A percentile compares a stretch with the other conserved stretches of the same genome.
phyloP scores from a whole-genome alignment of 345 rosid species.

The Rhizophora apiculata region DNA sequence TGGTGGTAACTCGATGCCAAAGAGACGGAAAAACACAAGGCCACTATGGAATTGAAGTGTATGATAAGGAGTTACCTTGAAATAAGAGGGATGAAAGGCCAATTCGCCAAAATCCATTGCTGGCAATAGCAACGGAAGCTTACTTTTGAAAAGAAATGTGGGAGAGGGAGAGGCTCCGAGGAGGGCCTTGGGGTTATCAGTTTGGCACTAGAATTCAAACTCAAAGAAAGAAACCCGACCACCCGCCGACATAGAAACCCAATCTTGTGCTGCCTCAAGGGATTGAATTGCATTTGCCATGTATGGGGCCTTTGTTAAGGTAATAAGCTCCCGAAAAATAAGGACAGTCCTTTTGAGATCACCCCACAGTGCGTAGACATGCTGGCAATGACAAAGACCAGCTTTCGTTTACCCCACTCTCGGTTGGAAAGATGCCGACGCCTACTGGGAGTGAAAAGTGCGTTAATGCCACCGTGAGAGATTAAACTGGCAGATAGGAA shows the following conservation, averaged over 20 bases:
- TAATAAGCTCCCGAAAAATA: constrained; percentile 44
- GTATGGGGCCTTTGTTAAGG: constrained; percentile 27
- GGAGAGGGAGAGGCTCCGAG: neutral
- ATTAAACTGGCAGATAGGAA: constrained; percentile 14
- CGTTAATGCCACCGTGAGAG: constrained; percentile 6
- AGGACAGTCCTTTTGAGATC: constrained; percentile 42
- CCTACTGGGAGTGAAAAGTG: constrained; percentile 18
- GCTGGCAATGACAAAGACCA: constrained; percentile 38
- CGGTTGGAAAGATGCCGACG: constrained; percentile 48
- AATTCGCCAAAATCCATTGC: constrained; percentile 10
- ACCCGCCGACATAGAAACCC: constrained; percentile 43
- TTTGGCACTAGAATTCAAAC: too few relatives aligned
- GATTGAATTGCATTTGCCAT: constrained; percentile 9
- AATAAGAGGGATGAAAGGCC: constrained; percentile 1
- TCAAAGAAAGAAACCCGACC: constrained; percentile 22
- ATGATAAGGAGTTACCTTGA: neutral
- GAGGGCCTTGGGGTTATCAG: too few relatives aligned
- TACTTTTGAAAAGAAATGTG: constrained; percentile 7
- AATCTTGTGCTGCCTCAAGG: neutral
- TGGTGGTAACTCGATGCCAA: too few relatives aligned
- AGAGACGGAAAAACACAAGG: too few relatives aligned
- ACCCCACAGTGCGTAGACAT: constrained; percentile 40
- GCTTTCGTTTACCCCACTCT: constrained; percentile 34
- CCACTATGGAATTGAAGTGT: too few relatives aligned
- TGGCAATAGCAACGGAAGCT: constrained; percentile 15